phyloP scores from a whole-genome alignment of 164 flowering plant genomes.

The Vitis rupestris region DNA sequence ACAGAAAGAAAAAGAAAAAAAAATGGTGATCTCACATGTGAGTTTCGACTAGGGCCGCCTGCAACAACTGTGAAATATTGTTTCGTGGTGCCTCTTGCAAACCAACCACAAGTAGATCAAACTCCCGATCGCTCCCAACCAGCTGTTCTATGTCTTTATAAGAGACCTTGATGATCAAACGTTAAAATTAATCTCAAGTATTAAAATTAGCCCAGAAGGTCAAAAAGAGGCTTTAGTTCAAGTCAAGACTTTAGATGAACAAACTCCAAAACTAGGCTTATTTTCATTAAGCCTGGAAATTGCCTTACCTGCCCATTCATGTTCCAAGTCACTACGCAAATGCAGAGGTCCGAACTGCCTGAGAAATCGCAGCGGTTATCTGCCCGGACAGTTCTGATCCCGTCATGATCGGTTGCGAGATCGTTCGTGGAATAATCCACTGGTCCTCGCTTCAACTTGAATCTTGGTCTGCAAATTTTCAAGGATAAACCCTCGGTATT shows the following conservation, averaged over 20 bases:
- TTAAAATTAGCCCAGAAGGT: no score
- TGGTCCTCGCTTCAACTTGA: conserved; percentile 15
- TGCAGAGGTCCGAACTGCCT: conserved; percentile 37
- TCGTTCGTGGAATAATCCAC: conserved; percentile 11
- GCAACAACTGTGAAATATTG: conserved; percentile 36
- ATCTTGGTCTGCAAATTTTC: conserved; percentile 23
- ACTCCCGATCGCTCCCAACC: conserved; percentile 40
- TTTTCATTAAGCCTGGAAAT: not conserved
- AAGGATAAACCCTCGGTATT: not conserved
- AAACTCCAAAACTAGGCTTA: no score
- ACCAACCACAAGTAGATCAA: conserved; percentile 66
- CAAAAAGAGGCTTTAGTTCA: no score
- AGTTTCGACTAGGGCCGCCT: conserved; percentile 37
- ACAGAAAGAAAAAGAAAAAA: not conserved
- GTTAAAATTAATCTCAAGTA: not conserved
- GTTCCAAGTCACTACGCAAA: conserved; percentile 80
- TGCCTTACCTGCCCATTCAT: conserved; percentile 71
- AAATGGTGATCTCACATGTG: conserved; percentile 37
- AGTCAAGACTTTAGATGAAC: no score
- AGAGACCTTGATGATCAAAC: conserved; percentile 28
- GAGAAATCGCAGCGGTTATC: conserved; percentile 38
- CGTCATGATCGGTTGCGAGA: conserved; percentile 32
- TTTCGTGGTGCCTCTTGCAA: conserved; percentile 68
- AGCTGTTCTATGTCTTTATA: conserved; percentile 46
- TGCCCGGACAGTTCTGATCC: conserved; percentile 46